A percentile compares a stretch with the other conserved stretches of the same genome.
These are phyloP conservation scores for Pontederia crassipes DNA, from an alignment of 176 grass and related monocot genomes.

Conservation along the genomic window DNA sequence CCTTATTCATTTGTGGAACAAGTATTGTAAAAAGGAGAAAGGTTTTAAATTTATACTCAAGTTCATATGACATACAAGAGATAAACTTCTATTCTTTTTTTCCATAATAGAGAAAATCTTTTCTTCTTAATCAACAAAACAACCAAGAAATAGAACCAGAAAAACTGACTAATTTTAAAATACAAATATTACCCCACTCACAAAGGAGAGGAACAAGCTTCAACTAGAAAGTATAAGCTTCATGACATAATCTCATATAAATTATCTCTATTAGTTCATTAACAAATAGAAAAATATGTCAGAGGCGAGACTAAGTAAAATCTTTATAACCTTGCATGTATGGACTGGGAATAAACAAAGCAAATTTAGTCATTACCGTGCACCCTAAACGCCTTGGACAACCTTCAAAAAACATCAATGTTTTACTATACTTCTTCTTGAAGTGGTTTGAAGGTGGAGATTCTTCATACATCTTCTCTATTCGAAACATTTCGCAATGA, in stretches of 20 bases:
- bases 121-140: too few species aligned
- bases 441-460: slow-evolving; percentile 23
- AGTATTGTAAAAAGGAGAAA: too few species aligned
- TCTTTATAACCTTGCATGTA: not conserved
- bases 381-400: slow-evolving; percentile 71
- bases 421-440: slow-evolving; percentile 61
- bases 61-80: too few species aligned
- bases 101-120: too few species aligned
- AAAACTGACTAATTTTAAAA: too few species aligned
- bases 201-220: too few species aligned
- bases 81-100: too few species aligned
- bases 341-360: not conserved
- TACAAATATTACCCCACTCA: too few species aligned
- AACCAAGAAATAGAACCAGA: too few species aligned
- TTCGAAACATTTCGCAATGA: slow-evolving; percentile 61
- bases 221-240: too few species aligned
- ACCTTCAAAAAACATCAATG: slow-evolving; percentile 95
- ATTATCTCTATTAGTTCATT: not conserved
- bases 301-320: not conserved
- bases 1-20: too few species aligned
- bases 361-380: slow-evolving; percentile 63
- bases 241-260: not conserved
- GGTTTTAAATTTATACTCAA: too few species aligned
- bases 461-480: slow-evolving; percentile 55
- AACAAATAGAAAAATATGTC: not conserved